Evolutionary conservation across 73 alveolate genomes (phyloP).

Genomic region (Paramecium sexaurelia): DNA sequence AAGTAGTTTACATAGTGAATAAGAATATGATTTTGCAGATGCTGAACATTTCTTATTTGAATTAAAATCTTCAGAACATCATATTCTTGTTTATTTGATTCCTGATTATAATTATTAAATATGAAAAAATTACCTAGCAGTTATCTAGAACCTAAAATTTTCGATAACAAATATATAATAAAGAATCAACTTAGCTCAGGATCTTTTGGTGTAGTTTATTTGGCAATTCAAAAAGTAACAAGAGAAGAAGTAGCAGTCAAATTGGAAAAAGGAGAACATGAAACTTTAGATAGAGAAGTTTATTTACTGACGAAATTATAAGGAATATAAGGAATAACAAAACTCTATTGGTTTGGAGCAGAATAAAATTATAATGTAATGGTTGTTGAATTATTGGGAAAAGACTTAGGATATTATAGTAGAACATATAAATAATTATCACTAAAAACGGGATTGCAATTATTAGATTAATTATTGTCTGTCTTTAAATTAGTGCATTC

Average conservation of each 20-base stretch:
- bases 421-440: conserved; percentile 44
- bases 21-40: not conserved
- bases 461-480: not conserved
- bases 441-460: conserved; percentile 2
- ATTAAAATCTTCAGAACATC: conserved; percentile 31
- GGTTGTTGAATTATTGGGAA: conserved; percentile 77
- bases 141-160: conserved; percentile 48
- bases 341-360: conserved; percentile 71
- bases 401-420: conserved; percentile 12
- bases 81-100: conserved; percentile 21
- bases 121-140: conserved; percentile 28
- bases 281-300: conserved; percentile 34
- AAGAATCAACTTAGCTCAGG: conserved; percentile 67
- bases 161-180: conserved; percentile 57
- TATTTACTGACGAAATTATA: conserved; percentile 53
- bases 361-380: conserved; percentile 77
- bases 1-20: not conserved
- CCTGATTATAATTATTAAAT: not conserved
- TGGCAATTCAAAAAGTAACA: conserved; percentile 13
- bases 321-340: conserved; percentile 50
- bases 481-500: conserved; percentile 57
- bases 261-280: conserved; percentile 58
- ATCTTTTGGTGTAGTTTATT: conserved; percentile 46
- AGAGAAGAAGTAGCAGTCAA: conserved; percentile 57
- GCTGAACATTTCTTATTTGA: conserved; percentile 11